These are phyloP conservation scores for Salvia miltiorrhiza DNA, from an alignment of 257 asterid genomes.

Conservation along the genomic window DNA sequence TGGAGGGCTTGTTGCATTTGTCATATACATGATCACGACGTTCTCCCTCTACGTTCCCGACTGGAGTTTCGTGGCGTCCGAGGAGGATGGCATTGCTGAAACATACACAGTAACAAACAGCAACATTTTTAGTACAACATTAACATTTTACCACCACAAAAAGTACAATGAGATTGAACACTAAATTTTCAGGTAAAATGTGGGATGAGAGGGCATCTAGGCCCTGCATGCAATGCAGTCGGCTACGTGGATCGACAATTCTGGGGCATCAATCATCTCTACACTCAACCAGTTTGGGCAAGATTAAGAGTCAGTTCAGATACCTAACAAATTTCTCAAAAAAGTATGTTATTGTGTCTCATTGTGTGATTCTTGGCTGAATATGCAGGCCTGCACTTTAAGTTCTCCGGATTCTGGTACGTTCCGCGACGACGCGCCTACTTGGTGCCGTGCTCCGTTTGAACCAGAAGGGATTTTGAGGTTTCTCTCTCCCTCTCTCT, in stretches of 20 bases:
- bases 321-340: background rate
- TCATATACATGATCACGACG: slow-evolving; percentile 55
- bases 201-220: slow-evolving; percentile 91
- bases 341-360: background rate
- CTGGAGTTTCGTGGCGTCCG: slow-evolving; percentile 54
- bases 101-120: slow-evolving; percentile 47
- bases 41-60: slow-evolving; percentile 76
- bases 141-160: background rate
- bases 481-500: slow-evolving; percentile 26
- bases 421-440: slow-evolving; percentile 61
- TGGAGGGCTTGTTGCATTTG: slow-evolving; percentile 65
- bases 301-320: slow-evolving; percentile 36
- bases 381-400: slow-evolving; percentile 68
- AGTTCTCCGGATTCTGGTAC: slow-evolving; percentile 71
- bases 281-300: slow-evolving; percentile 68
- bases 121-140: background rate
- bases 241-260: slow-evolving; percentile 82
- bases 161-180: background rate
- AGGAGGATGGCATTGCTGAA: slow-evolving; percentile 22
- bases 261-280: slow-evolving; percentile 91
- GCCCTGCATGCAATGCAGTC: slow-evolving; percentile 92
- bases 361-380: background rate
- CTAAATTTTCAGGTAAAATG: slow-evolving; percentile 61
- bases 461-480: slow-evolving; percentile 89
- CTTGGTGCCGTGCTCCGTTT: slow-evolving; percentile 81